These are phyloP conservation scores for Euryodendron excelsum DNA, from an alignment of 148 eudicot species.

Conservation along the genomic window DNA sequence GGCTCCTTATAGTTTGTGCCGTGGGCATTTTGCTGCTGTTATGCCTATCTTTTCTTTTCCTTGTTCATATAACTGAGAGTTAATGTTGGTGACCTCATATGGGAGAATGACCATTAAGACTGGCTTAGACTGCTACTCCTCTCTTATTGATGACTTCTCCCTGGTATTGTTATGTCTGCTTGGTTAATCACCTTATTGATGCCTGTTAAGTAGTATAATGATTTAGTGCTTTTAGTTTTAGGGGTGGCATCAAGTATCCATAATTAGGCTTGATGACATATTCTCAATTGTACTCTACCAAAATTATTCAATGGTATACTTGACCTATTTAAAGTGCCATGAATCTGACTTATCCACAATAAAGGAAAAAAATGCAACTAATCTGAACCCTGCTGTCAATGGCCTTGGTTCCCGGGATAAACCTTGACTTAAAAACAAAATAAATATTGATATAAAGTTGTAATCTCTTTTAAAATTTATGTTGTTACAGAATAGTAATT, in stretches of 20 bases:
- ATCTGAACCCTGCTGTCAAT: no score
- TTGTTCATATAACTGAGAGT: not conserved
- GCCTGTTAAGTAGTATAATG: not conserved
- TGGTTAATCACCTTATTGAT: not conserved
- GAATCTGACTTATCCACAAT: no score
- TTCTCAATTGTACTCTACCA: no score
- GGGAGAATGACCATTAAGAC: not conserved
- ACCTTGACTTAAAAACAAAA: no score
- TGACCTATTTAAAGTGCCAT: no score
- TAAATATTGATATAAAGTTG: no score
- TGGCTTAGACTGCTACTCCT: not conserved
- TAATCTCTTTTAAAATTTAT: no score
- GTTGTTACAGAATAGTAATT: no score
- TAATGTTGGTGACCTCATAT: not conserved
- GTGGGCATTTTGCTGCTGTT: constrained; percentile 3
- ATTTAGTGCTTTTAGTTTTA: not conserved
- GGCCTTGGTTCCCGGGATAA: no score
- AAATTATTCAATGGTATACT: no score
- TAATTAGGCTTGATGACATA: no score
- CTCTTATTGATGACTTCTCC: not conserved
- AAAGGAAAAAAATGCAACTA: no score
- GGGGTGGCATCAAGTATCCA: not conserved
- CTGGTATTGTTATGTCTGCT: not conserved
- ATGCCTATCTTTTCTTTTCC: not conserved
- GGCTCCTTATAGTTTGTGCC: not conserved